These are phyloP conservation scores for Byssochlamys sp. DNA, from an alignment of 2,329 filamentous ascomycete species.

Conservation along the genomic window DNA sequence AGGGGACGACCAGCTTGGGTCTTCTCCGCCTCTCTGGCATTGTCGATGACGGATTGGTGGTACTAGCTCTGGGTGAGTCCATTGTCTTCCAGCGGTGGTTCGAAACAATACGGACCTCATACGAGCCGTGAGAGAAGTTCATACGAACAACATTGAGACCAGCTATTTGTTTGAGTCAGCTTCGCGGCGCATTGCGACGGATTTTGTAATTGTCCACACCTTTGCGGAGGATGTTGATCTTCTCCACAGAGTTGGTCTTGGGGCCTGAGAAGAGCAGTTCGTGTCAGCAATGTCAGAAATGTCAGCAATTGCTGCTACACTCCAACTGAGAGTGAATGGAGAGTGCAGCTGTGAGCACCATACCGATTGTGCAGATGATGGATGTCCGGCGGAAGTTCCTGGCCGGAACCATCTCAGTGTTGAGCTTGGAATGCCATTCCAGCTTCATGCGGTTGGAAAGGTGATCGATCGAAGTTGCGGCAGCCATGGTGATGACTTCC, in stretches of 20 bases:
- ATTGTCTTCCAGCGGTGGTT: neutral
- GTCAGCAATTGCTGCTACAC: neutral
- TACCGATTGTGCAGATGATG: conserved; percentile 95
- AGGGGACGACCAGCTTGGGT: conserved; percentile 71
- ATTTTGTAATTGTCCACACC: conserved; percentile 27
- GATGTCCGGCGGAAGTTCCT: conserved; percentile 92
- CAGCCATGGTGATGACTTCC: conserved; percentile 4
- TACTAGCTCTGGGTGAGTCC: conserved; percentile 46
- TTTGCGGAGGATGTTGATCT: conserved; percentile 85
- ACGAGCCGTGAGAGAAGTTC: conserved; percentile 95
- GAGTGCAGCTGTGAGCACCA: conserved; percentile 14
- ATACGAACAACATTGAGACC: conserved; percentile 98
- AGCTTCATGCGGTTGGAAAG: conserved; percentile 65
- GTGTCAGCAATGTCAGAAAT: neutral
- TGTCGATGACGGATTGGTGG: conserved; percentile 95
- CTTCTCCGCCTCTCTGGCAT: conserved; percentile 78
- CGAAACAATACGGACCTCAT: conserved; percentile 47
- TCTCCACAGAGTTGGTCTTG: conserved; percentile 96
- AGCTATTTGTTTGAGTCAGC: conserved; percentile 35
- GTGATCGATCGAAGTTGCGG: conserved; percentile 59
- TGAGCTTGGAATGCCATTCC: conserved; percentile 66
- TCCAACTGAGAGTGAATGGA: neutral
- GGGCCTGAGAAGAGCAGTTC: conserved; percentile 47
- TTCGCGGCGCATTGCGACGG: conserved; percentile 1
- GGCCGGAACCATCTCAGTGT: conserved; percentile 77